A percentile compares a stretch with the other conserved stretches of the same genome.
phyloP scores from a whole-genome alignment of 2,329 filamentous ascomycete species.

The Aspergillus uvarum region DNA sequence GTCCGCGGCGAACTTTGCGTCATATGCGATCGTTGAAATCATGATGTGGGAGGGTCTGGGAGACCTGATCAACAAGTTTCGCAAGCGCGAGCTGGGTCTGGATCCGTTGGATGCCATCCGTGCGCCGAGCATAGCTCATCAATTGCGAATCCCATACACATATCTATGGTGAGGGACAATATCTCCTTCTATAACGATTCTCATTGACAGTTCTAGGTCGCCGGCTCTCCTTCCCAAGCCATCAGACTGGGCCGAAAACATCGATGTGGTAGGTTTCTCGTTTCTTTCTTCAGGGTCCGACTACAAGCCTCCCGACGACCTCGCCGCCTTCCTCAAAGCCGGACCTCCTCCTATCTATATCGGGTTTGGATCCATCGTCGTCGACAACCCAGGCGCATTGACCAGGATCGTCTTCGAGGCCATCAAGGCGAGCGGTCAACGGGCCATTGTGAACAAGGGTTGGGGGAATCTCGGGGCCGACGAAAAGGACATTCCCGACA shows the following conservation, averaged over 20 bases:
- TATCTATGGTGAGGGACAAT: conserved; percentile 70
- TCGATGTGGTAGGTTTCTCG: conserved; percentile 74
- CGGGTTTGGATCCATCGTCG: conserved; percentile 79
- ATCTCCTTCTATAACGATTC: too few relatives aligned
- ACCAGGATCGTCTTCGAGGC: conserved; percentile 73
- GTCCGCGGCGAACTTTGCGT: conserved; percentile 77
- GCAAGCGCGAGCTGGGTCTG: conserved; percentile 70
- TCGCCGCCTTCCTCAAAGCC: conserved; percentile 64
- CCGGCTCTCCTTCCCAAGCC: conserved; percentile 77
- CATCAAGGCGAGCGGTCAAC: conserved; percentile 63
- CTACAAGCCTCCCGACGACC: conserved; percentile 64
- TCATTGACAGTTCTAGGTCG: conserved; percentile 48
- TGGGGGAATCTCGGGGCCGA: conserved; percentile 83
- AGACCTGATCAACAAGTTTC: conserved; percentile 86
- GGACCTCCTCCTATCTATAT: conserved; percentile 77
- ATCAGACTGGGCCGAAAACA: conserved; percentile 69
- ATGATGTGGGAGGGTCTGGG: conserved; percentile 91
- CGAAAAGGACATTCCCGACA: conserved; percentile 66
- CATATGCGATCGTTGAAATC: conserved; percentile 83
- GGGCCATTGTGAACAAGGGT: conserved; percentile 80
- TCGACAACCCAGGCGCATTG: conserved; percentile 71
- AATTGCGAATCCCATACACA: conserved; percentile 77
- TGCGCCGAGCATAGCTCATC: conserved; percentile 75
- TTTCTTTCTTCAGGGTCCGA: conserved; percentile 68
- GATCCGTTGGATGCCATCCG: conserved; percentile 77